These are phyloP conservation scores for Karstenula rhodostoma DNA, from an alignment of 2,329 filamentous ascomycete genomes.

Conservation along the genomic window DNA sequence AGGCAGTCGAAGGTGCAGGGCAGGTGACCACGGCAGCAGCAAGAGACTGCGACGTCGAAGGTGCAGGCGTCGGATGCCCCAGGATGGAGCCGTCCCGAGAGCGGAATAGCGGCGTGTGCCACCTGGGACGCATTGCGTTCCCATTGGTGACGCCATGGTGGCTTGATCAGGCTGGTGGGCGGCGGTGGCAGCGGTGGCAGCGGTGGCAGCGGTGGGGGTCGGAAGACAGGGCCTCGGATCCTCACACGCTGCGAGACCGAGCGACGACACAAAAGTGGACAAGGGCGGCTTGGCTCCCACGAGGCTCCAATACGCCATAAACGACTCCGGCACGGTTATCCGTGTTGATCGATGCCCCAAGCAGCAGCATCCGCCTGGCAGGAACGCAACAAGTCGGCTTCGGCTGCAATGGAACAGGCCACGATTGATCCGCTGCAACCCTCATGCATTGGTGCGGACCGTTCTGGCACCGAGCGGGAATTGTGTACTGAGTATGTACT, in stretches of 20 bases:
- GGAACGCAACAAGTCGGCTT: constrained; percentile 26
- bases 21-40: neutral
- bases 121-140: neutral
- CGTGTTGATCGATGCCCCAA: constrained; percentile 37
- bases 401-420: constrained; percentile 29
- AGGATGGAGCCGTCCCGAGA: neutral
- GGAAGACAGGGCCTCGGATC: constrained; percentile 9
- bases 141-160: constrained; percentile 7
- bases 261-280: constrained; percentile 4
- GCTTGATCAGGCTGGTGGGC: constrained; percentile 7
- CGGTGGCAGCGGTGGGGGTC: constrained; percentile 11
- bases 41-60: constrained; percentile 1
- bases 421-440: neutral
- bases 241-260: constrained; percentile 9
- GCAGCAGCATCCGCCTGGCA: constrained; percentile 28
- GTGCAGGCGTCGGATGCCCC: neutral
- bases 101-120: neutral
- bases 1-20: neutral
- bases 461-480: no score
- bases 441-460: neutral
- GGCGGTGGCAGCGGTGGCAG: no score
- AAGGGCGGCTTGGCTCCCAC: constrained; percentile 23
- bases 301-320: constrained; percentile 20
- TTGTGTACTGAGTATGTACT: no score
- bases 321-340: constrained; percentile 19